phyloP scores from a whole-genome alignment of 140 eudicot genomes.

The Eryngium alpinum region DNA sequence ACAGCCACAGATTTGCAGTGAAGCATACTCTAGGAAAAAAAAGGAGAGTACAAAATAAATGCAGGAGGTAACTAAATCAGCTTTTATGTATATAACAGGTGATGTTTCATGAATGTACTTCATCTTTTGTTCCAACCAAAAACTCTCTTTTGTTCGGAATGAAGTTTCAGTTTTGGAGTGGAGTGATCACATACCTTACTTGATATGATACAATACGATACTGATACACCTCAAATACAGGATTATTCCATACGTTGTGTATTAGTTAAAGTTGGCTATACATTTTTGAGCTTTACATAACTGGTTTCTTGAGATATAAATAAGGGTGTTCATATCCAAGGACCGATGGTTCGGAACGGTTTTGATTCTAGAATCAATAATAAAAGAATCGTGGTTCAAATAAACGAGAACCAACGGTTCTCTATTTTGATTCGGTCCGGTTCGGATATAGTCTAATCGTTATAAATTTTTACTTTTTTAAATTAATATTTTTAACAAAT shows the following conservation, averaged over 20 bases:
- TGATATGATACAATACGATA: too few relatives aligned
- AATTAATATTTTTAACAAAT: too few relatives aligned
- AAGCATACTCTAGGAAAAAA: background rate
- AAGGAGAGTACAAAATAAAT: background rate
- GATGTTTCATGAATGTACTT: background rate
- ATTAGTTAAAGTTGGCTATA: background rate
- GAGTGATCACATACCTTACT: background rate
- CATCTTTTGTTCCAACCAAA: background rate
- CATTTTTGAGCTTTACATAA: background rate
- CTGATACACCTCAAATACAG: background rate
- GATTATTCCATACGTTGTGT: background rate
- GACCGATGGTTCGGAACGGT: too few relatives aligned
- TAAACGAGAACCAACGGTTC: too few relatives aligned
- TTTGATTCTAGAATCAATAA: too few relatives aligned
- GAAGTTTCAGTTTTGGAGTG: background rate
- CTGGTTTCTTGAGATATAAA: background rate
- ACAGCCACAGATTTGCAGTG: conserved; percentile 8
- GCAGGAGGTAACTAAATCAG: background rate
- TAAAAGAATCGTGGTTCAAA: too few relatives aligned
- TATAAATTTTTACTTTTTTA: too few relatives aligned
- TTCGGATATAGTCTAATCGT: too few relatives aligned
- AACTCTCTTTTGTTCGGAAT: background rate
- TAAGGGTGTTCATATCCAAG: too few relatives aligned
- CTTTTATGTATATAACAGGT: background rate
- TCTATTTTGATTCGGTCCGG: too few relatives aligned